phyloP scores from a whole-genome alignment of 768 basidiomycete species.

The Mycena floridula region DNA sequence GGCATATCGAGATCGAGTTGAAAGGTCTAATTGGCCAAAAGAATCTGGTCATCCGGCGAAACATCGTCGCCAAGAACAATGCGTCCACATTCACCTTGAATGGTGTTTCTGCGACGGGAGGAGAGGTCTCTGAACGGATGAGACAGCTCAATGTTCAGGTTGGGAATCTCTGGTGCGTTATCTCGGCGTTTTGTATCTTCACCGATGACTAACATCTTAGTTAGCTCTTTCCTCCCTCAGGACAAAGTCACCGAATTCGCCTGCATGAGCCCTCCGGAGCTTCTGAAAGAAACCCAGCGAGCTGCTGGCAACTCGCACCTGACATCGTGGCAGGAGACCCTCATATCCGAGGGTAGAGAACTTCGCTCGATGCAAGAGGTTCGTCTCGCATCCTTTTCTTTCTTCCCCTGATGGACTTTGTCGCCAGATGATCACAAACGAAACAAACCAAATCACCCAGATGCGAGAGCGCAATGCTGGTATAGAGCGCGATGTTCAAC shows the following conservation, averaged over 20 bases:
- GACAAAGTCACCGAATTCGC: constrained; percentile 95
- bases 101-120: constrained; percentile 52
- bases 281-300: constrained; percentile 83
- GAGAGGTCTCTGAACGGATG: constrained; percentile 56
- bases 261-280: constrained; percentile 75
- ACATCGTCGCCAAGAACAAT: constrained; percentile 51
- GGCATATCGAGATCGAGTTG: constrained; percentile 88
- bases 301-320: constrained; percentile 83
- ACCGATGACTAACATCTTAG: too few species aligned
- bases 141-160: constrained; percentile 84
- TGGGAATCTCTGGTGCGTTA: constrained; percentile 92
- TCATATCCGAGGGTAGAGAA: constrained; percentile 63
- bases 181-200: too few species aligned
- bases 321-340: constrained; percentile 73
- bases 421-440: constrained; percentile 42
- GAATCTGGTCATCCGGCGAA: constrained; percentile 79
- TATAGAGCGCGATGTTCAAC: constrained; percentile 76
- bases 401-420: not conserved
- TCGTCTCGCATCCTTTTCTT: constrained; percentile 4
- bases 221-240: constrained; percentile 93
- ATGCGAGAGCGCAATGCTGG: constrained; percentile 67
- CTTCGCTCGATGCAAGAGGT: constrained; percentile 53
- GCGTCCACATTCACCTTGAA: constrained; percentile 68
- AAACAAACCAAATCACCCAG: constrained; percentile 49
- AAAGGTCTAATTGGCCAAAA: constrained; percentile 62